A percentile compares a stretch with the other conserved stretches of the same genome.
Evolutionary conservation across 2,329 filamentous ascomycete genomes (phyloP).

Genomic region (Aspergillus eucalypticola): DNA sequence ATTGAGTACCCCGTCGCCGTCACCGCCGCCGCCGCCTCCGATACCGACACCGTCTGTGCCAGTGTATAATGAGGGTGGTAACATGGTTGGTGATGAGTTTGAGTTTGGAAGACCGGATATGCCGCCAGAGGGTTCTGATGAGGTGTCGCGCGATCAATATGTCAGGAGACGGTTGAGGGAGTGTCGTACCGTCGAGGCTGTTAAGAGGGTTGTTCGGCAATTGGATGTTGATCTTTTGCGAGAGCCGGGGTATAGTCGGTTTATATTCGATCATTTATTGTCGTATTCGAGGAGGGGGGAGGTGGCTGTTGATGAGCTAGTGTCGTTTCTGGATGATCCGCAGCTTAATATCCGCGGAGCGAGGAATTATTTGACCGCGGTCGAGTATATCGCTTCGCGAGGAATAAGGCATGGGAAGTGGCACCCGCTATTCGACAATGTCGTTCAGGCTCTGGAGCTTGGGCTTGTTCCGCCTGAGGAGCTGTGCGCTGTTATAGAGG

Average conservation of each 20-base stretch:
- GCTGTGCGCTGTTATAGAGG: conserved; percentile 33
- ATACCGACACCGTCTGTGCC: conserved; percentile 11
- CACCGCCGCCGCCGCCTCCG: conserved; percentile 8
- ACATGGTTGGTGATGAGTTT: conserved; percentile 3
- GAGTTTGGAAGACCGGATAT: conserved; percentile 5
- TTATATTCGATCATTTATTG: conserved; percentile 38
- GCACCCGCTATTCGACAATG: conserved; percentile 25
- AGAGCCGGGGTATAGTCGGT: conserved; percentile 37
- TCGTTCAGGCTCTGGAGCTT: conserved; percentile 35
- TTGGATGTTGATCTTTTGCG: conserved; percentile 35
- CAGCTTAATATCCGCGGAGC: conserved; percentile 38
- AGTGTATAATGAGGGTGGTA: conserved; percentile 20
- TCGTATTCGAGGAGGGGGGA: conserved; percentile 11
- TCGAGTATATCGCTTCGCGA: conserved; percentile 28
- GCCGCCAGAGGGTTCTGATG: background rate
- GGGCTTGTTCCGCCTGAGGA: conserved; percentile 38
- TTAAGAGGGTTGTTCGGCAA: conserved; percentile 29
- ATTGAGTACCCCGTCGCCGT: conserved; percentile 16
- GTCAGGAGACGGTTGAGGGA: conserved; percentile 24
- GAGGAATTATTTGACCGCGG: conserved; percentile 35
- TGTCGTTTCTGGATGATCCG: conserved; percentile 39
- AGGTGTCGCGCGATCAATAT: conserved; percentile 11
- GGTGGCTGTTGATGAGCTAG: conserved; percentile 25
- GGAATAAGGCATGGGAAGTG: conserved; percentile 21
- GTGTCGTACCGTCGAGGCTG: conserved; percentile 29